phyloP scores from a whole-genome alignment of 352 stramenopile species.

The Phytophthora europaea region DNA sequence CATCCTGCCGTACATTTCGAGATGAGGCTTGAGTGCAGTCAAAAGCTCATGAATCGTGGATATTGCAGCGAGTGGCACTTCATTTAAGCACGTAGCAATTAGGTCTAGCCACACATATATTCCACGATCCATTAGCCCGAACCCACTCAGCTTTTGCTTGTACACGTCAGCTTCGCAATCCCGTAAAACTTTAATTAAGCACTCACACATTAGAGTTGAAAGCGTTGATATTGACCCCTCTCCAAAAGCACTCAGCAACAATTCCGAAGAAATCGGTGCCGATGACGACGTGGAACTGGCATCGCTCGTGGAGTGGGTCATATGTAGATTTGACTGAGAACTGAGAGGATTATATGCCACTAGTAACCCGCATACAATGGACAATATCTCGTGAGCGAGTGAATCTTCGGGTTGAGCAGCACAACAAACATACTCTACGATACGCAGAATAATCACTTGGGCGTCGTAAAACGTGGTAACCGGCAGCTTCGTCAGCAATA shows the following conservation, averaged over 20 bases:
- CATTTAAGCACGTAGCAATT: slow-evolving; percentile 52
- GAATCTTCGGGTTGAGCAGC: slow-evolving; percentile 52
- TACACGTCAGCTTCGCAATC: slow-evolving; percentile 45
- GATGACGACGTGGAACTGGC: slow-evolving; percentile 1
- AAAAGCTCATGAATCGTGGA: slow-evolving; percentile 32
- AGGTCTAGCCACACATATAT: slow-evolving; percentile 65
- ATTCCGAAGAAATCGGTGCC: neutral
- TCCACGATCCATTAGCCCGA: slow-evolving; percentile 73
- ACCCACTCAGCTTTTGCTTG: slow-evolving; percentile 60
- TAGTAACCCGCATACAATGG: slow-evolving; percentile 73
- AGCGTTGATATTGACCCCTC: slow-evolving; percentile 23
- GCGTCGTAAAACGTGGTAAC: slow-evolving; percentile 65
- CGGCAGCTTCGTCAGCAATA: slow-evolving; percentile 74
- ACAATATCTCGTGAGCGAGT: slow-evolving; percentile 69
- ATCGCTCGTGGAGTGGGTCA: neutral
- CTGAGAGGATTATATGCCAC: slow-evolving; percentile 46
- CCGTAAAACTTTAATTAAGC: slow-evolving; percentile 72
- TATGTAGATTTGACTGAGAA: neutral
- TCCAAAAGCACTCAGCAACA: slow-evolving; percentile 9
- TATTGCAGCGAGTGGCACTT: slow-evolving; percentile 15
- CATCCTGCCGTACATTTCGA: slow-evolving; percentile 56
- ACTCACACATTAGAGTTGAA: slow-evolving; percentile 63
- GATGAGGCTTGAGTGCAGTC: slow-evolving; percentile 40
- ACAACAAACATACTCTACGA: slow-evolving; percentile 84
- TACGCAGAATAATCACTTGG: slow-evolving; percentile 75